A percentile compares a stretch with the other conserved stretches of the same genome.
These are phyloP conservation scores for Middelhovenomyces tepae DNA, from an alignment of 805 yeast species.

Conservation along the genomic window DNA sequence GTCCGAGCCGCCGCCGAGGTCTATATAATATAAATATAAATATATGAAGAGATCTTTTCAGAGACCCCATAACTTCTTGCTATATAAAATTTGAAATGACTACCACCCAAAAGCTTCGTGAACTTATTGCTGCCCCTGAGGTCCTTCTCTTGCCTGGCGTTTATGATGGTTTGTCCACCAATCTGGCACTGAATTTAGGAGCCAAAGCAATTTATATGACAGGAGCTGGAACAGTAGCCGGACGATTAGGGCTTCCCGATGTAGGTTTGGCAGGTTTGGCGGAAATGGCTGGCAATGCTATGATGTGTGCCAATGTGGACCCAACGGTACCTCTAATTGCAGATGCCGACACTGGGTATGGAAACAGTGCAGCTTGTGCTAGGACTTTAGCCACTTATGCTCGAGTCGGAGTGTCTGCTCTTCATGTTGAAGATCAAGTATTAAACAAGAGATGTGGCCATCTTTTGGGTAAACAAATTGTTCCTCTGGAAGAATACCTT, in stretches of 20 bases:
- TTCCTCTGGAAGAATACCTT: slow-evolving; percentile 6
- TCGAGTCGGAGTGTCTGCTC: slow-evolving; percentile 8
- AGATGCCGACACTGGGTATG: slow-evolving; percentile 12
- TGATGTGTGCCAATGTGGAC: slow-evolving; percentile 5
- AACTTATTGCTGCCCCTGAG: slow-evolving; percentile 6
- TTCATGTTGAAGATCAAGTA: slow-evolving; percentile 11
- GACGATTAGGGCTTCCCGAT: slow-evolving; percentile 7
- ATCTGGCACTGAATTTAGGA: slow-evolving; percentile 1
- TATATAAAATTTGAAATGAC: too few relatives aligned
- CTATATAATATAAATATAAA: too few relatives aligned
- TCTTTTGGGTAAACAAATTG: slow-evolving; percentile 8
- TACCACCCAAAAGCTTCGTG: slow-evolving; percentile 4
- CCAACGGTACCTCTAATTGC: slow-evolving; percentile 7
- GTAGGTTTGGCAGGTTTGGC: slow-evolving; percentile 5
- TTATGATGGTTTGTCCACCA: slow-evolving; percentile 7
- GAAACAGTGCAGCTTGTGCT: slow-evolving; percentile 9
- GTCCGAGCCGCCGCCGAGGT: too few relatives aligned
- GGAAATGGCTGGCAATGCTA: slow-evolving; percentile 8
- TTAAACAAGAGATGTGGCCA: slow-evolving; percentile 9
- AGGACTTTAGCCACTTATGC: slow-evolving; percentile 8
- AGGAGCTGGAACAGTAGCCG: slow-evolving; percentile 8
- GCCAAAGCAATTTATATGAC: slow-evolving; percentile 9
- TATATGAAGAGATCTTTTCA: too few relatives aligned
- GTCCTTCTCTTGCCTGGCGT: slow-evolving; percentile 8
- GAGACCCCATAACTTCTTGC: too few relatives aligned